These are phyloP conservation scores for Hippophae rhamnoides DNA, from an alignment of 306 rosid genomes.

Conservation along the genomic window DNA sequence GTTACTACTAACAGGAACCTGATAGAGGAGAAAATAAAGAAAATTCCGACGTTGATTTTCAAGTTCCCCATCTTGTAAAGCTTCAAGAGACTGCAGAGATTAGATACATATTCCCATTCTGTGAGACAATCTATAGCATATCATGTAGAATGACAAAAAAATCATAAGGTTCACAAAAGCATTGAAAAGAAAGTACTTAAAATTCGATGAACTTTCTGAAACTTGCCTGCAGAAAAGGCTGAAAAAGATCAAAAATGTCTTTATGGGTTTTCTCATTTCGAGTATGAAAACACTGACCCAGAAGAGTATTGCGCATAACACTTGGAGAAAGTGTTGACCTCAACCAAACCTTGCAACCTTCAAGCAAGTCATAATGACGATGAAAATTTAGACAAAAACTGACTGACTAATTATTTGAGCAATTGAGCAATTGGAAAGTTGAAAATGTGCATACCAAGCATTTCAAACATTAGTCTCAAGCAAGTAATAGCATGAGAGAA, in stretches of 20 bases:
- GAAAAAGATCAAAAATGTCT: constrained; percentile 91
- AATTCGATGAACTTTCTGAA: constrained; percentile 21
- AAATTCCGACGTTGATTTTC: constrained; percentile 91
- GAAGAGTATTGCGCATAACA: constrained; percentile 86
- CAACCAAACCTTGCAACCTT: constrained; percentile 97
- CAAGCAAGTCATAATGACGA: constrained; percentile 24
- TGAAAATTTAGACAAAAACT: constrained; percentile 15
- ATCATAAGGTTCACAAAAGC: constrained; percentile 2
- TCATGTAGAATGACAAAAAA: neutral
- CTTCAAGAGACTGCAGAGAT: constrained; percentile 85
- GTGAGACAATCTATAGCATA: constrained; percentile 1
- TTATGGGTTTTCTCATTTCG: constrained; percentile 88
- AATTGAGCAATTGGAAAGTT: constrained; percentile 11
- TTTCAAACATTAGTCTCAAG: constrained; percentile 78
- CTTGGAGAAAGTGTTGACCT: constrained; percentile 86
- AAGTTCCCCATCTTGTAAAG: constrained; percentile 92
- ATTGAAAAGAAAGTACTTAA: neutral
- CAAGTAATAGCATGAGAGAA: constrained; percentile 91
- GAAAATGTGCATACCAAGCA: constrained; percentile 55
- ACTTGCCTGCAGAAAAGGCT: constrained; percentile 88
- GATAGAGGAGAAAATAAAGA: constrained; percentile 93
- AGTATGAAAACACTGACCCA: constrained; percentile 96
- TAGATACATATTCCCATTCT: constrained; percentile 18
- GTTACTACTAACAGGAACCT: constrained; percentile 92
- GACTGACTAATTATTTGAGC: constrained; percentile 9